A percentile compares a stretch with the other conserved stretches of the same genome.
phyloP scores from a whole-genome alignment of 2,329 filamentous ascomycete species.

The Tolypocladium amazonense region DNA sequence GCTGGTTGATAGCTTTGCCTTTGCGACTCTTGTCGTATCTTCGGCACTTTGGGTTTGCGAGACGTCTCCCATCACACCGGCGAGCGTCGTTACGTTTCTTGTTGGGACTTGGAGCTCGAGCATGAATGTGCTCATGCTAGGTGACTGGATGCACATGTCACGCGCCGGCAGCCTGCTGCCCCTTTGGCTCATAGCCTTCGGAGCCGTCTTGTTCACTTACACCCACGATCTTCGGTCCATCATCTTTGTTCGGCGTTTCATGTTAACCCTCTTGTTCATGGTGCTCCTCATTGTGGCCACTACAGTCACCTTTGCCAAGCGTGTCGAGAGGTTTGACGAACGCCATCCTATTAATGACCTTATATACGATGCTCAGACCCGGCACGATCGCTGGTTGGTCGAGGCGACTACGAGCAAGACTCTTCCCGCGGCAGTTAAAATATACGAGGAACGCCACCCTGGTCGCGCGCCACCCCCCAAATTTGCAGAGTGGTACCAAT shows the following conservation, averaged over 20 bases:
- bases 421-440: conserved; percentile 32
- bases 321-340: conserved; percentile 14
- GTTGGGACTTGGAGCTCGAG: conserved; percentile 26
- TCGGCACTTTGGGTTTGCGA: conserved; percentile 36
- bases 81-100: conserved; percentile 31
- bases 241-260: conserved; percentile 28
- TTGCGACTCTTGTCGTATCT: conserved; percentile 33
- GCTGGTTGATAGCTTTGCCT: conserved; percentile 34
- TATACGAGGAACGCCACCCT: conserved; percentile 43
- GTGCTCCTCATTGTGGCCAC: conserved; percentile 24
- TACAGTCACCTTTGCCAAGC: conserved; percentile 24
- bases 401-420: conserved; percentile 35
- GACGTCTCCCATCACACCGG: conserved; percentile 30
- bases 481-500: conserved; percentile 79
- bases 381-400: conserved; percentile 37
- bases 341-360: conserved; percentile 38
- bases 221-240: conserved; percentile 31
- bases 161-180: conserved; percentile 23
- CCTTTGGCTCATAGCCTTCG: conserved; percentile 26
- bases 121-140: conserved; percentile 24
- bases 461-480: conserved; percentile 65
- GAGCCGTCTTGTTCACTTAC: conserved; percentile 33
- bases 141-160: conserved; percentile 34
- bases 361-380: conserved; percentile 36
- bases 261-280: conserved; percentile 28